A percentile compares a stretch with the other conserved stretches of the same genome.
phyloP scores from a whole-genome alignment of 805 yeast species.

The Hanseniaspora valbyensis region DNA sequence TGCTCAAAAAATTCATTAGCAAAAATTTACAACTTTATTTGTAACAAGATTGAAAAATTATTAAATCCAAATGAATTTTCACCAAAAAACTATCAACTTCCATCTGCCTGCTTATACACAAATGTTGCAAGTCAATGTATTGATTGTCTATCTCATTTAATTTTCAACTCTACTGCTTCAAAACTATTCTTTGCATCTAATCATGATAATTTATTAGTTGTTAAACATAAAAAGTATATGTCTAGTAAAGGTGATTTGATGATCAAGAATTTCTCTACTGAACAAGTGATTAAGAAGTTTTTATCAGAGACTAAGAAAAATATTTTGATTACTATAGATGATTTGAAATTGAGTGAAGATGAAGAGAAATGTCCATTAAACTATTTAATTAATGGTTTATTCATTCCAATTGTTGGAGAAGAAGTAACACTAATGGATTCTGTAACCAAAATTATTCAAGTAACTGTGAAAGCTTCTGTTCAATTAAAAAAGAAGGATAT shows the following conservation, averaged over 20 bases:
- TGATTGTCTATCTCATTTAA: conserved; percentile 59
- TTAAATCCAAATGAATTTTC: conserved; percentile 17
- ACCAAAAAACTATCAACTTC: conserved; percentile 17
- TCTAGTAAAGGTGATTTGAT: conserved; percentile 27
- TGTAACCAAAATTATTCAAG: conserved; percentile 61
- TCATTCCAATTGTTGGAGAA: conserved; percentile 51
- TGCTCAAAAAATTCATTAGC: conserved; percentile 50
- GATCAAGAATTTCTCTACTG: conserved; percentile 20
- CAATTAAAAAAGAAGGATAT: conserved; percentile 25
- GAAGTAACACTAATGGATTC: conserved; percentile 69
- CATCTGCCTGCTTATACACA: conserved; percentile 50
- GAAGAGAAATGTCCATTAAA: conserved; percentile 59
- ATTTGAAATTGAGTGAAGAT: not conserved
- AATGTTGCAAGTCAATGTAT: conserved; percentile 66
- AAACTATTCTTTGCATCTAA: conserved; percentile 69
- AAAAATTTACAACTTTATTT: conserved; percentile 46
- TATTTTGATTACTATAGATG: not conserved
- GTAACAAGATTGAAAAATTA: conserved; percentile 30
- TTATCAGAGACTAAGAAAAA: not conserved
- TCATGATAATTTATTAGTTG: conserved; percentile 44
- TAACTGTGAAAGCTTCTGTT: conserved; percentile 45
- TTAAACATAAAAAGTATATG: conserved; percentile 28
- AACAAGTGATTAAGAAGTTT: conserved; percentile 15
- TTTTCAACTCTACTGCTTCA: conserved; percentile 56
- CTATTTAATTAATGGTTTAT: conserved; percentile 49